Evolutionary conservation across 371 early-diverging fungal species (phyloP), one percentile per base, ranked within the genome.

Genomic region (Mortierella sp.): DNA sequence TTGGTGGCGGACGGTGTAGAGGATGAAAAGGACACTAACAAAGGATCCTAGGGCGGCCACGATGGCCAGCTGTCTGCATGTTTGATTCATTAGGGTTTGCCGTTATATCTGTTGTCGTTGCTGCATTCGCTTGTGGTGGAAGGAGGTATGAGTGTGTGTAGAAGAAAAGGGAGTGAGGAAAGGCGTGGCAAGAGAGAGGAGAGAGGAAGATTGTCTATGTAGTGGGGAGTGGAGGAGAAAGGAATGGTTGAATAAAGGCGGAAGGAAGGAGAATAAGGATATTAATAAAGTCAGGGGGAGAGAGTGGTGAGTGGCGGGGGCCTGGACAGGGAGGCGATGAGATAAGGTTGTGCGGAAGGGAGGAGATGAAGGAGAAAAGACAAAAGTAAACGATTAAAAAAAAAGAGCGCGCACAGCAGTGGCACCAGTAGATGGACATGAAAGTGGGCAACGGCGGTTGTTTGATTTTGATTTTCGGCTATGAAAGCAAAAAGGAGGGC

Each of bases 51-150:
- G 27, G 29, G 56, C 78, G 5, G 77, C 54, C 27, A 71, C 70
- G 43, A 80, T 35, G 24, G 38, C 70, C 32, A 80, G 68, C 55
- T 74, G 77, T n/a, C 44, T 74, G 55, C 38, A 51, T 0, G 70
- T 44, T 24, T 76, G 72, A 38, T 75, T 77, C 78, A 77, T 82
- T 38, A 4, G 35, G 11, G 60, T 14, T 46, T 58, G 27, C 4
- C 12, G 27, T 12, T 56, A 54, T 55, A 4, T 18, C 18, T 63
- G 63, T 18, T 18, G 21, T 35, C 32, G 27, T 29, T 8, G 65
- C 12, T 63, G 68, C 68, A 68, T 68, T 3, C 24, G 24, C 1
- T 35, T 60, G 60, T 29, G 4, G 60, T 0, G 63, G 18, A 18
- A 21, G 35, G 3, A 24, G 68, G 14, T 4, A 32, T 41, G 41